Base-by-base conservation (phyloP, 2,329 filamentous ascomycete species). In the Pseudomassariella vexata region DNA sequence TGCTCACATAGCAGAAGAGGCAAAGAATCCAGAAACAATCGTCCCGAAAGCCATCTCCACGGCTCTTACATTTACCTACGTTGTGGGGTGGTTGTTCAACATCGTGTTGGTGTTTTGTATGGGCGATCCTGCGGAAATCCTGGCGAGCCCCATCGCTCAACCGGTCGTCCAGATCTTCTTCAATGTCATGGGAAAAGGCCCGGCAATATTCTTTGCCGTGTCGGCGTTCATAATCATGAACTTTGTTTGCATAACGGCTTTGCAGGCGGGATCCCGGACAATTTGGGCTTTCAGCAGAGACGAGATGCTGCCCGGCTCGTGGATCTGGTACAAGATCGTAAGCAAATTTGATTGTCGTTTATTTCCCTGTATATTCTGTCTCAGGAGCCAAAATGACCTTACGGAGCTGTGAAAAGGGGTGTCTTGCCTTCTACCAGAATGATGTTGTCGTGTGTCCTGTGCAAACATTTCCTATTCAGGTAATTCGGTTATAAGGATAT, bases 151-250 rank as follows among this genome's bases (percentile, higher is more conserved):
- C 7, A 64, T 73, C 34, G 59, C 53, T 14, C 71, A 75, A 49
- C 73, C 72, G 9, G 66, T 76, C 8, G 68, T 66, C 5, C 71
- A 76, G 41, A 68, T 77, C 45, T 77, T 71, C 53, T 70, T 68
- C 55, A 73, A 76, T 49, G 67, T 66, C 28, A 64, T 76, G 32
- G 73, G 73, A 40, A 70, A 66, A 38, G 52, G 51, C 3, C 66
- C 66, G 10, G 67, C 67, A 27, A 67, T 75, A 43, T 65, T 70
- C 54, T 76, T 70, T 48, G 67, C 70, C 34, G 62, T 74, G n/a
- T 63, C 62, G 38, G 70, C 68, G 15, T 73, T 75, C 47, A 53
- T 76, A 40, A 69, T 76, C 47, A 64, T 76, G 53, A 70, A 75
- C 49, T 74, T 74, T 45, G 68, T 74, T 35, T 72, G 68, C 57